phyloP scores from a whole-genome alignment of 495 filamentous ascomycete species.

The Penicillium robsamsonii region DNA sequence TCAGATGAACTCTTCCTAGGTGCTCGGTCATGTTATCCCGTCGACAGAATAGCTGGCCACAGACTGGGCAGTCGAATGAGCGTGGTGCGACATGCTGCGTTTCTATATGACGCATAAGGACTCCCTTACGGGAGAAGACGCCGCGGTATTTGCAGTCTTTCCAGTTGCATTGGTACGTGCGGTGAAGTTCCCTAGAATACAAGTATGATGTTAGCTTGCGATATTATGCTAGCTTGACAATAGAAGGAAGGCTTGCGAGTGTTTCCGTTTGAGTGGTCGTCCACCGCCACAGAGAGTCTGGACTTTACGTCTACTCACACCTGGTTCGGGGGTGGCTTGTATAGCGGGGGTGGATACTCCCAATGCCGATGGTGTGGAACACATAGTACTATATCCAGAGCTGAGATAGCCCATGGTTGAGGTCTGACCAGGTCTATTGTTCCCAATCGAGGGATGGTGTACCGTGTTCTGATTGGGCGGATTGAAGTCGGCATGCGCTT shows the following conservation, averaged over 20 bases:
- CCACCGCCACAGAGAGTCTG: background rate
- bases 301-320: background rate
- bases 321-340: background rate
- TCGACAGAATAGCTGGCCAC: background rate
- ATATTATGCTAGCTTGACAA: background rate
- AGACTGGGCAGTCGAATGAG: slow-evolving; percentile 1
- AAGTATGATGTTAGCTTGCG: background rate
- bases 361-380: background rate
- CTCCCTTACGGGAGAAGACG: slow-evolving; percentile 9
- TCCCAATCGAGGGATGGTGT: background rate
- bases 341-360: background rate
- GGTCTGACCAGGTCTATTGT: background rate
- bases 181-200: background rate
- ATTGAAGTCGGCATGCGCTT: background rate
- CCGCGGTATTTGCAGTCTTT: slow-evolving; percentile 7
- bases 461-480: background rate
- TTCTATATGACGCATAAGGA: slow-evolving; percentile 16
- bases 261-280: background rate
- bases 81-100: slow-evolving; percentile 17
- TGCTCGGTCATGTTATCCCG: slow-evolving; percentile 1
- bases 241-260: background rate
- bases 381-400: background rate
- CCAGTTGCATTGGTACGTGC: slow-evolving; percentile 1
- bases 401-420: background rate
- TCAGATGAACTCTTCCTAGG: background rate